phyloP scores from a whole-genome alignment of 163 green algal species.

The Chlamydomonas reinhardtii region DNA sequence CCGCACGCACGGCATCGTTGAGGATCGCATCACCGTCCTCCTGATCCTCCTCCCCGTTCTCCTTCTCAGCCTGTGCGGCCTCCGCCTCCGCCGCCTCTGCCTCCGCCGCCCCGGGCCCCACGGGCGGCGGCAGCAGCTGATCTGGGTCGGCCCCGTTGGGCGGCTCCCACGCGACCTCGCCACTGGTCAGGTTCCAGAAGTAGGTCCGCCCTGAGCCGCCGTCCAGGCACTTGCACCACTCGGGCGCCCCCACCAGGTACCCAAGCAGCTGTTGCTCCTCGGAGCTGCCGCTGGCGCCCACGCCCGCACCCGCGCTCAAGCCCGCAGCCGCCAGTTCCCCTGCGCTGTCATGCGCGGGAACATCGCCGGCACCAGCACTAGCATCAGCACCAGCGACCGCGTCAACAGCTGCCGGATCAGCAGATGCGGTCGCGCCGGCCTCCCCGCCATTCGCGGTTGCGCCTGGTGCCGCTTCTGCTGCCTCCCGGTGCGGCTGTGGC shows the following conservation, averaged over 20 bases:
- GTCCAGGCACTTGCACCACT: conserved; percentile 74
- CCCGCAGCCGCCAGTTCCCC: not conserved
- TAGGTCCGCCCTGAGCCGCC: conserved; percentile 63
- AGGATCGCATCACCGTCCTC: no score
- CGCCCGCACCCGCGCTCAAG: not conserved
- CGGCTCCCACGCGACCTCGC: conserved; percentile 73
- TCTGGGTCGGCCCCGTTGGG: conserved; percentile 58
- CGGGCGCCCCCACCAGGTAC: conserved; percentile 55
- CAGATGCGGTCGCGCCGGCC: not conserved
- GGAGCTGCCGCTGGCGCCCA: not conserved
- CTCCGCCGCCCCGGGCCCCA: no score
- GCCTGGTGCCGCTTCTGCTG: not conserved
- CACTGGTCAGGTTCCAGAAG: conserved; percentile 70
- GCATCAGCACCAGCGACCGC: no score
- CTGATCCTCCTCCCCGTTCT: not conserved
- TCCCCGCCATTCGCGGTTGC: no score
- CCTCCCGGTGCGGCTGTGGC: not conserved
- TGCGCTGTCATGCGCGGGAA: no score
- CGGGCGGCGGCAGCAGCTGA: conserved; percentile 50
- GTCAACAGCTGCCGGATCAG: not conserved
- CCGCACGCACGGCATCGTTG: no score
- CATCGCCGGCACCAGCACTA: no score
- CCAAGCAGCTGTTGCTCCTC: conserved; percentile 69
- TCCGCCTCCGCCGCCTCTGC: not conserved
- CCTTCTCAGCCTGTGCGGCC: not conserved